phyloP scores from a whole-genome alignment of 768 basidiomycete species.

The Mycena alexandri region DNA sequence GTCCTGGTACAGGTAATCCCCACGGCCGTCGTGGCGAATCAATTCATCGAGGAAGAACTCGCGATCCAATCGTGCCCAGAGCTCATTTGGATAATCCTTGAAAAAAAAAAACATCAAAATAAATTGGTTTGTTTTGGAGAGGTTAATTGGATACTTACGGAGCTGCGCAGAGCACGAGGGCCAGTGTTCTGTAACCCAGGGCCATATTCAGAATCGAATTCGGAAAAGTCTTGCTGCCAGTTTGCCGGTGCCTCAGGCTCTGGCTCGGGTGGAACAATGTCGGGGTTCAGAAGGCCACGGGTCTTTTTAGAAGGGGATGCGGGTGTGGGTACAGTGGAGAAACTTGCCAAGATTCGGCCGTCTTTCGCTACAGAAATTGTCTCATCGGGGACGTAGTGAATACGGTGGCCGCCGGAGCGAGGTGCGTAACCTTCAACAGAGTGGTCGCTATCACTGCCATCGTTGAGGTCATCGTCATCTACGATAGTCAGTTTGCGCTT shows the following conservation, averaged over 20 bases:
- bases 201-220: not conserved
- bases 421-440: not conserved
- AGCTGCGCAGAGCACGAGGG: not conserved
- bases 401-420: not conserved
- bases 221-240: not conserved
- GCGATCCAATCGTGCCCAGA: not conserved
- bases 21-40: not conserved
- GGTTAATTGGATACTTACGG: not conserved
- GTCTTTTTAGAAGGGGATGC: not conserved
- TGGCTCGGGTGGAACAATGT: not conserved
- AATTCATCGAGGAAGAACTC: conserved; percentile 3
- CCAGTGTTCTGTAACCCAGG: not conserved
- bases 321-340: not conserved
- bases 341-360: not conserved
- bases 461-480: not conserved
- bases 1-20: not conserved
- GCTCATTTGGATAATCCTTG: not conserved
- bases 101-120: too few relatives aligned
- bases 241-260: too few relatives aligned
- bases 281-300: not conserved
- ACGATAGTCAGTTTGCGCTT: not conserved
- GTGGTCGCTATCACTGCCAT: not conserved
- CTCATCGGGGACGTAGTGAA: not conserved
- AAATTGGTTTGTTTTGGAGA: too few relatives aligned
- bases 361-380: not conserved